A percentile compares a stretch with the other conserved stretches of the same genome.
phyloP scores from a whole-genome alignment of 805 yeast species.

The Candida fluviatilis region DNA sequence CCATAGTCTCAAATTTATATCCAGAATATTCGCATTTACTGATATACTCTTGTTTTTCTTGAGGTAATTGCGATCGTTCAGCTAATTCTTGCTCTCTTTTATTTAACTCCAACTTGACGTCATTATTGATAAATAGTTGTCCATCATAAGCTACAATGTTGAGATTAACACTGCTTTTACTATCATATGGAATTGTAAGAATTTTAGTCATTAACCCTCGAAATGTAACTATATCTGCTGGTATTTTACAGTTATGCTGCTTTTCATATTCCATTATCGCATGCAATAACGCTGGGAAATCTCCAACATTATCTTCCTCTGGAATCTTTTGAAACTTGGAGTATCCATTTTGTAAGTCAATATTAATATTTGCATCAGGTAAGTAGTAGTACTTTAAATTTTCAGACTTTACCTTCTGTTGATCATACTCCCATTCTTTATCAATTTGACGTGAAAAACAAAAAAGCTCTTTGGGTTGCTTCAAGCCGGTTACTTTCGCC shows the following conservation, averaged over 20 bases:
- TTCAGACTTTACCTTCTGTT: conserved; percentile 46
- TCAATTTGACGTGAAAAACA: conserved; percentile 60
- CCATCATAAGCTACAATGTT: conserved; percentile 72
- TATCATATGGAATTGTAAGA: conserved; percentile 61
- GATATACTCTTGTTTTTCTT: conserved; percentile 22
- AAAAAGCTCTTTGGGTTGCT: conserved; percentile 83
- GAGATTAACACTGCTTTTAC: conserved; percentile 53
- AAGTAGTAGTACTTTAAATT: conserved; percentile 68
- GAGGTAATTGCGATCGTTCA: conserved; percentile 17
- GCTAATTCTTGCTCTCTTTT: conserved; percentile 20
- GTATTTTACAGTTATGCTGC: conserved; percentile 36
- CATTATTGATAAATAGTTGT: conserved; percentile 59
- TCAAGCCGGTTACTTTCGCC: conserved; percentile 62
- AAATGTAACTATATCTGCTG: conserved; percentile 72
- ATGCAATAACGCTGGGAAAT: conserved; percentile 53
- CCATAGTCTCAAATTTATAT: conserved; percentile 78
- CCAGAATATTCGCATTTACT: conserved; percentile 57
- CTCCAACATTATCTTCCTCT: conserved; percentile 49
- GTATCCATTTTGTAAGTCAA: conserved; percentile 66
- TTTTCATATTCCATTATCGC: conserved; percentile 58
- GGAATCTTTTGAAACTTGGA: conserved; percentile 54
- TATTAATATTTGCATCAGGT: conserved; percentile 66
- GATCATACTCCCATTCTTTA: conserved; percentile 37
- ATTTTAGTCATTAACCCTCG: conserved; percentile 79
- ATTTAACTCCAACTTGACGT: conserved; percentile 34